Evolutionary conservation across 305 asterid species (phyloP), one percentile per base, ranked within the genome.

Genomic region (Lippia alba): DNA sequence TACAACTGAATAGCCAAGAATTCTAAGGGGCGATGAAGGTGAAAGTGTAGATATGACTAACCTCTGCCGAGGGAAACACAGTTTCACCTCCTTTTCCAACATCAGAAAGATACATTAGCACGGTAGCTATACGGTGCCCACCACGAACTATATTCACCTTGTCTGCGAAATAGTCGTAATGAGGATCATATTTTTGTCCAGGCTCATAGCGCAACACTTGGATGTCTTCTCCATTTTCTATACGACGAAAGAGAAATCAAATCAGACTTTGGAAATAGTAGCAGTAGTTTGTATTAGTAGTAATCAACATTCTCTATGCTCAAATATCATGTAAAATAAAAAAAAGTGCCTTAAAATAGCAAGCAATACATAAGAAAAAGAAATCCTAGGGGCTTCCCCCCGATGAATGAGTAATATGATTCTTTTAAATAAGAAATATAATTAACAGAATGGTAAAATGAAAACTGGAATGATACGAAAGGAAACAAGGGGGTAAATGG

Each of bases 51-150:
- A 44, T 34, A 33, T 49, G 71, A 81, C 95, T 75, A 79, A 94
- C 99, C 98, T 90, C 96, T 8, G 99, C 97, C 5, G 86, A 70
- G 12, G 98, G 99, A 78, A 94, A 94, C 59, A 87, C 96, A 56
- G 99, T 92, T 87, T 94, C 99, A 54, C 98, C 99, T 55, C 99
- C 99, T 81, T 90, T 92, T 70, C 72, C 90, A 11, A 94, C 98
- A 78, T 94, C 96, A 30, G 83, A 73, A 16, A 94, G 98, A 82
- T 94, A 94, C 98, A 94, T 84, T 69, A 94, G 87, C 59, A 94
- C 94, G 9, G 99, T 94, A 34, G 96, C 99, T 69, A 85, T 24
- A 14, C 99, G 92, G 82, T 94, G 99, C 50, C 99, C 99, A 44
- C 99, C 99, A 51, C 87, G 98, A 57, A 76, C 90, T 67, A 88